A percentile compares a stretch with the other conserved stretches of the same genome.
Conservation (phyloP, 1,139 yeast genomes). For the Hansenula anomala region DNA sequence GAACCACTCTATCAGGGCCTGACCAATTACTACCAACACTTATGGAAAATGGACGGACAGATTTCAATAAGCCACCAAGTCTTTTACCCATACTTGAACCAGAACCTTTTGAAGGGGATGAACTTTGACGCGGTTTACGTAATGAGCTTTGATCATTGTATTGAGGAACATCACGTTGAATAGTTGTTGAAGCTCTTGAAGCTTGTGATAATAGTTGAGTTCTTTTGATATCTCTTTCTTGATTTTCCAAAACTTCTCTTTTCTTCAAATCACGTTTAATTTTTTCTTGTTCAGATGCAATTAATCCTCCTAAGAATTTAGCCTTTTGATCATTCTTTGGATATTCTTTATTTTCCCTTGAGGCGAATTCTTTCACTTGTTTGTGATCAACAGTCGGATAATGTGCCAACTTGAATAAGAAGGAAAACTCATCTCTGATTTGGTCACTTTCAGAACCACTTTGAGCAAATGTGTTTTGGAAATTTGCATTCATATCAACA, state of each 20-base stretch:
- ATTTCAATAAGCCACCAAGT: slow-evolving; percentile 39
- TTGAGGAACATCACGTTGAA: slow-evolving; percentile 5
- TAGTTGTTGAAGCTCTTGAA: slow-evolving; percentile 9
- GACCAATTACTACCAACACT: slow-evolving; percentile 32
- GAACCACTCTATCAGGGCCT: slow-evolving; percentile 46
- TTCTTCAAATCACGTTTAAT: slow-evolving; percentile 45
- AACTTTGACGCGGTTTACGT: slow-evolving; percentile 13
- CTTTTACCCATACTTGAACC: slow-evolving; percentile 29
- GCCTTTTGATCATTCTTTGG: slow-evolving; percentile 27
- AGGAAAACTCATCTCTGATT: slow-evolving; percentile 15
- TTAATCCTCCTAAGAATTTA: slow-evolving; percentile 39
- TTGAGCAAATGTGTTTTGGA: slow-evolving; percentile 6
- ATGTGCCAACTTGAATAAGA: slow-evolving; percentile 22
- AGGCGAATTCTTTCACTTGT: slow-evolving; percentile 35
- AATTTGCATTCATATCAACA: slow-evolving; percentile 32
- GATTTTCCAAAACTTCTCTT: slow-evolving; percentile 35
- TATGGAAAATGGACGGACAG: slow-evolving; percentile 42
- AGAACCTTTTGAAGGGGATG: slow-evolving; percentile 18
- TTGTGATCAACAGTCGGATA: slow-evolving; percentile 14
- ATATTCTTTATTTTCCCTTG: slow-evolving; percentile 35
- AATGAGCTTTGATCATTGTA: slow-evolving; percentile 9
- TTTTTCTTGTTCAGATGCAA: slow-evolving; percentile 46
- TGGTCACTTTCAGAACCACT: slow-evolving; percentile 4
- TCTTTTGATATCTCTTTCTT: slow-evolving; percentile 31
- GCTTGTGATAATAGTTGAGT: slow-evolving; percentile 23